phyloP scores from a whole-genome alignment of 75 land plant genomes.

The Azolla pinnata region DNA sequence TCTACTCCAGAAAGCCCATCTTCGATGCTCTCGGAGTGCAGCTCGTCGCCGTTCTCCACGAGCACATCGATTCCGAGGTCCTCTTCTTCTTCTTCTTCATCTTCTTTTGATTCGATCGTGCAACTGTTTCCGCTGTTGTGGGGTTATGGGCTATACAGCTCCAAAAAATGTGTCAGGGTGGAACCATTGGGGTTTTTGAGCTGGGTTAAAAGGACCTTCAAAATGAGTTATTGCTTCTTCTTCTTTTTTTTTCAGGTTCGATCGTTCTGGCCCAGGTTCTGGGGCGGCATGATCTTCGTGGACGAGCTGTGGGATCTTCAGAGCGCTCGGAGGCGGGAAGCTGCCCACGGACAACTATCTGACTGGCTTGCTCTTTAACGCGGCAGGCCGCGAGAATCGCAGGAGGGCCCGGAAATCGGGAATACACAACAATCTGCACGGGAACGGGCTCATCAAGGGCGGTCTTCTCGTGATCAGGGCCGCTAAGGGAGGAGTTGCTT shows the following conservation, averaged over 20 bases:
- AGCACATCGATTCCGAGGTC: conserved; percentile 54
- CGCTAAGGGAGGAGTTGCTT: conserved; percentile 47
- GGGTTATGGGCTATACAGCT: no score
- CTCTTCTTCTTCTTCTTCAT: no score
- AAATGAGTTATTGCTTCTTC: no score
- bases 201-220: no score
- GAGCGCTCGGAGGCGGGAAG: conserved; percentile 55
- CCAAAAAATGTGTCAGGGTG: no score
- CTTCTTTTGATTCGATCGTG: no score
- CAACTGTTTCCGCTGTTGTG: no score
- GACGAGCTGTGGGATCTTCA: conserved; percentile 45
- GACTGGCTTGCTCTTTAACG: conserved; percentile 46
- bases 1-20: conserved; percentile 52
- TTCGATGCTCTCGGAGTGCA: conserved; percentile 64
- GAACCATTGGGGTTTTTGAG: no score
- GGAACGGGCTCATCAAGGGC: conserved; percentile 55
- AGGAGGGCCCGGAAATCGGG: conserved; percentile 50
- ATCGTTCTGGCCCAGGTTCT: conserved; percentile 64
- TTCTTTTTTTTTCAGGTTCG: conserved; percentile 25
- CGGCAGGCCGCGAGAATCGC: conserved; percentile 35
- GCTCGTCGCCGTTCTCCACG: conserved; percentile 40
- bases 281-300: conserved; percentile 48
- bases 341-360: conserved; percentile 39
- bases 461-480: conserved; percentile 41
- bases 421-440: conserved; percentile 30